Evolutionary conservation across 192 early-diverging fungal species (phyloP).

Genomic region (Phlyctochytrium arcticum): DNA sequence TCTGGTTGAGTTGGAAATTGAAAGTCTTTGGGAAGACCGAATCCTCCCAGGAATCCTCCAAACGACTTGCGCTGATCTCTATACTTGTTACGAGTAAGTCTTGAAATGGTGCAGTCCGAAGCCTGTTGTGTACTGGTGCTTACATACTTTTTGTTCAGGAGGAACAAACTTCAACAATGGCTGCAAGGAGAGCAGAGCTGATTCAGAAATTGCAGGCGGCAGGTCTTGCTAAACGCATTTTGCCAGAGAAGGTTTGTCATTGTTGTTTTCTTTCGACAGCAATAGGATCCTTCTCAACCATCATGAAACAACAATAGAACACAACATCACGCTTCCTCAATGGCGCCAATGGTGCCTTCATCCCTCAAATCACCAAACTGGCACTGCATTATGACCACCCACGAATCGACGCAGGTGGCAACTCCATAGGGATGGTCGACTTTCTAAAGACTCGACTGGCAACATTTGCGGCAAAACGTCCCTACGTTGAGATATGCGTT

Average conservation of each 20-base stretch:
- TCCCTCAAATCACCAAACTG: constrained; percentile 37
- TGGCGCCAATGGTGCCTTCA: constrained; percentile 19
- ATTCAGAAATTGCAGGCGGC: constrained; percentile 33
- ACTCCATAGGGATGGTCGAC: constrained; percentile 39
- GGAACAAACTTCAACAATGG: background rate
- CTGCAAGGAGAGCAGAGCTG: background rate
- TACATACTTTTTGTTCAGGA: background rate
- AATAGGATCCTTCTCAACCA: background rate
- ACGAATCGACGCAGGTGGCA: constrained; percentile 25
- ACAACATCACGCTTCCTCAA: constrained; percentile 18
- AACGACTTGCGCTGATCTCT: no score
- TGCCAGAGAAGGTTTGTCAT: constrained; percentile 30
- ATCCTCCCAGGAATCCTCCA: no score
- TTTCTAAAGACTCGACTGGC: constrained; percentile 29
- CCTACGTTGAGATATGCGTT: constrained; percentile 36
- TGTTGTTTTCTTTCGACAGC: background rate
- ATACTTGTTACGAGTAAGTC: no score
- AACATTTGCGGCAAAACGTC: constrained; percentile 14
- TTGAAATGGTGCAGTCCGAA: no score
- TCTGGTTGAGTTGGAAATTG: no score
- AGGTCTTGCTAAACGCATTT: constrained; percentile 32
- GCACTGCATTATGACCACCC: constrained; percentile 34
- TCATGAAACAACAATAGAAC: constrained; percentile 20
- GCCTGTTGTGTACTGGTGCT: no score
- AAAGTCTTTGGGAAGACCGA: no score